Conservation (phyloP, 1,284 basidiomycete species). For the Puccinia coronata region DNA sequence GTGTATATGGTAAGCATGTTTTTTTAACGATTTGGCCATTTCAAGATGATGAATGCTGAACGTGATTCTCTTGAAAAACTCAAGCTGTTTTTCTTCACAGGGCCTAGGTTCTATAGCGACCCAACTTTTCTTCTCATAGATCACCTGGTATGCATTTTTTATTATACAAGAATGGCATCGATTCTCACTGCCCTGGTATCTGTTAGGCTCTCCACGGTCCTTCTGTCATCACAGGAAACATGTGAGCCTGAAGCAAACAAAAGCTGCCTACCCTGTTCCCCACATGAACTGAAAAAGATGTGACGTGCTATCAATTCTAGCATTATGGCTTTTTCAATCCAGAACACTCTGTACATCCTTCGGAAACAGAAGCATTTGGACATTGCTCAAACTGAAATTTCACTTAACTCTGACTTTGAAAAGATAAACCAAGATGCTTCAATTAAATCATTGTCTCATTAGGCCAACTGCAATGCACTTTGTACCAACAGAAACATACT, state of each 20-base stretch:
- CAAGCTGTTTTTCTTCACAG: background rate
- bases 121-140: background rate
- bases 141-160: background rate
- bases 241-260: background rate
- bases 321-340: background rate
- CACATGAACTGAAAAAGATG: background rate
- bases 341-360: background rate
- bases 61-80: background rate
- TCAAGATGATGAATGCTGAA: too few relatives aligned
- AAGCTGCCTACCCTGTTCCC: background rate
- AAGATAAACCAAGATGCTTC: background rate
- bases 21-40: too few relatives aligned
- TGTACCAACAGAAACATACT: too few relatives aligned
- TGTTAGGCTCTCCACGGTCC: background rate
- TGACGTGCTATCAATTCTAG: background rate
- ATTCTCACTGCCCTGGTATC: background rate
- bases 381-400: background rate
- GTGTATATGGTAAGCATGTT: slow-evolving; percentile 8
- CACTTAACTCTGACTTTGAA: background rate
- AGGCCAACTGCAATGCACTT: background rate
- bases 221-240: background rate
- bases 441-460: background rate
- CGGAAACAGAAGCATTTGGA: background rate
- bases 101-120: background rate
- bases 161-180: background rate